phyloP scores from a whole-genome alignment of 2,329 filamentous ascomycete genomes.

The Cercospora beticola region DNA sequence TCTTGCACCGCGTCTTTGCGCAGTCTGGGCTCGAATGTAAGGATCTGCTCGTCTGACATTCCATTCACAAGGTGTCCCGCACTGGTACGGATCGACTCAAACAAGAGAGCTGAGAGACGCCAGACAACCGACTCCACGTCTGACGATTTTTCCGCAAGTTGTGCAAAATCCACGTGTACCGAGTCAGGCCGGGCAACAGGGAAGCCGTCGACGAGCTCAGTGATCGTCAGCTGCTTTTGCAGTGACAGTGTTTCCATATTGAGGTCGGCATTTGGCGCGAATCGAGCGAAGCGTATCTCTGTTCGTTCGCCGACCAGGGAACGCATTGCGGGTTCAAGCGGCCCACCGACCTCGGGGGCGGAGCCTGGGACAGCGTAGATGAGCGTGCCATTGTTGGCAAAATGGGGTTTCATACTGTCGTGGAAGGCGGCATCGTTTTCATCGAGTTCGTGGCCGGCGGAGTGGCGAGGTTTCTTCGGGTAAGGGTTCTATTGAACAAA shows the following conservation, averaged over 20 bases:
- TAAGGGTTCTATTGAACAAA: slow-evolving; percentile 35
- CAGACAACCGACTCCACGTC: slow-evolving; percentile 72
- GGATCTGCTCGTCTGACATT: slow-evolving; percentile 45
- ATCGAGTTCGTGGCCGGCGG: slow-evolving; percentile 62
- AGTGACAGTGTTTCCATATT: slow-evolving; percentile 29
- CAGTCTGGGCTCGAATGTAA: slow-evolving; percentile 41
- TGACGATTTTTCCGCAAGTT: slow-evolving; percentile 41
- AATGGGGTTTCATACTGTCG: slow-evolving; percentile 72
- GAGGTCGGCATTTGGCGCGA: slow-evolving; percentile 52
- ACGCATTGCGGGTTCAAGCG: slow-evolving; percentile 56
- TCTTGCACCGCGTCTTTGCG: slow-evolving; percentile 64
- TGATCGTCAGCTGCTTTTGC: slow-evolving; percentile 46
- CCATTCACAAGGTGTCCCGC: slow-evolving; percentile 35
- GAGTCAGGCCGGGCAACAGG: slow-evolving; percentile 56
- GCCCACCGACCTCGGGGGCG: slow-evolving; percentile 44
- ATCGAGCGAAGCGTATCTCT: slow-evolving; percentile 64
- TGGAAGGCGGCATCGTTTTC: slow-evolving; percentile 67
- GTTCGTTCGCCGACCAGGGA: slow-evolving; percentile 63
- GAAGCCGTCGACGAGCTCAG: slow-evolving; percentile 40
- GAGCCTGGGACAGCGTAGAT: slow-evolving; percentile 58
- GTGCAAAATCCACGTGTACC: slow-evolving; percentile 49
- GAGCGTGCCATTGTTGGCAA: slow-evolving; percentile 72
- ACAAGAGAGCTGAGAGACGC: slow-evolving; percentile 83
- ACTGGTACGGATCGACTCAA: slow-evolving; percentile 60
- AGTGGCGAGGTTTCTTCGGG: slow-evolving; percentile 33